phyloP scores from a whole-genome alignment of 352 stramenopile species.

The Phytophthora litchii region DNA sequence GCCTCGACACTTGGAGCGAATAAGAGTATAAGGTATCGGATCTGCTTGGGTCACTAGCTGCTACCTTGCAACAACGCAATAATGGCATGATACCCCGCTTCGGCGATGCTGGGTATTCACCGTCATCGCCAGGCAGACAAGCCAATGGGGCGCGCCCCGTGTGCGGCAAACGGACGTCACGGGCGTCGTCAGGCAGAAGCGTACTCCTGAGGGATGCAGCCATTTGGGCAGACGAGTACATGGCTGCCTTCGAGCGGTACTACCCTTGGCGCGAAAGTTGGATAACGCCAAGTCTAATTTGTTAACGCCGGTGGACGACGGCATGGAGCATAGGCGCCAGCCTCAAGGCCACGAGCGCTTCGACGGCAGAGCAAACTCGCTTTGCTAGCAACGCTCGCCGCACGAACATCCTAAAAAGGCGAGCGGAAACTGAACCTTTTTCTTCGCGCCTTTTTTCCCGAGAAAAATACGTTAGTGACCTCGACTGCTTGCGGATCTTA shows the following conservation, averaged over 20 bases:
- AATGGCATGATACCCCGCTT: not conserved
- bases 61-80: slow-evolving; percentile 16
- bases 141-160: slow-evolving; percentile 19
- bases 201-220: slow-evolving; percentile 26
- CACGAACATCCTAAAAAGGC: slow-evolving; percentile 13
- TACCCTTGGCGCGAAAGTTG: slow-evolving; percentile 32
- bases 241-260: slow-evolving; percentile 22
- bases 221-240: slow-evolving; percentile 38
- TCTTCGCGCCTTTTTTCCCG: slow-evolving; percentile 19
- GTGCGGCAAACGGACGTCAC: slow-evolving; percentile 27
- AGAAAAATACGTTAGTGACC: slow-evolving; percentile 13
- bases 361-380: slow-evolving; percentile 7
- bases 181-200: slow-evolving; percentile 27
- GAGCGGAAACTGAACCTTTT: slow-evolving; percentile 42
- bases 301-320: not conserved
- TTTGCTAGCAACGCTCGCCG: not conserved
- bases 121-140: slow-evolving; percentile 32
- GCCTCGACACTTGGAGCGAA: slow-evolving; percentile 11
- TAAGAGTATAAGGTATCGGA: slow-evolving; percentile 9
- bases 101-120: slow-evolving; percentile 2
- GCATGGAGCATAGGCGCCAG: slow-evolving; percentile 5
- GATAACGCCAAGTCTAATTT: slow-evolving; percentile 3
- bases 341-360: slow-evolving; percentile 1
- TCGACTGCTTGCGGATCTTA: slow-evolving; percentile 31
- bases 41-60: not conserved